A percentile compares a stretch with the other conserved stretches of the same genome.
Conservation (phyloP, 768 basidiomycete species). For the Rickenella mellea region DNA sequence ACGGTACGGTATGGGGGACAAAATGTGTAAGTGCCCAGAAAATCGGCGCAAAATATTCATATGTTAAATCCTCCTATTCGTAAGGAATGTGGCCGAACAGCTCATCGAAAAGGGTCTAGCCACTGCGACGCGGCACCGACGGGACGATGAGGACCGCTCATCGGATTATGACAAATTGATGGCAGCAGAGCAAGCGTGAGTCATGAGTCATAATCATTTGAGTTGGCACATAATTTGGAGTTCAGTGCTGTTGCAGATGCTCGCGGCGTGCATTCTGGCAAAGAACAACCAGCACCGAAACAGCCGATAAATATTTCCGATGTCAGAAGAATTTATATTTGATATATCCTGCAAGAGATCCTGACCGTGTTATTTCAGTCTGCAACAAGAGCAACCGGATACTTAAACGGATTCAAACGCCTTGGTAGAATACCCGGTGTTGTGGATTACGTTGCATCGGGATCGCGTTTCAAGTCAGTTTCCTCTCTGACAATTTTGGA, state of each 20-base stretch:
- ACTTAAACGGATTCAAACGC: conserved; percentile 87
- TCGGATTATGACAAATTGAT: conserved; percentile 93
- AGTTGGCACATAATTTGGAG: conserved; percentile 7
- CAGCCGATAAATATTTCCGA: conserved; percentile 89
- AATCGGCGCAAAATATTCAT: conserved; percentile 1
- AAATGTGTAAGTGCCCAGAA: conserved; percentile 47
- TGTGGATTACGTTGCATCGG: conserved; percentile 89
- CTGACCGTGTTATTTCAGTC: conserved; percentile 29
- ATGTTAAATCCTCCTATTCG: not conserved
- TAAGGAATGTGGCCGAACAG: conserved; percentile 85
- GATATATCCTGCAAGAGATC: conserved; percentile 4
- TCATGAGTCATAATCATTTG: conserved; percentile 6
- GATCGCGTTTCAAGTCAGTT: conserved; percentile 87
- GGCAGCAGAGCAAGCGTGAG: conserved; percentile 86
- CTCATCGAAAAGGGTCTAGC: conserved; percentile 90
- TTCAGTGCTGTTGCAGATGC: conserved; percentile 65
- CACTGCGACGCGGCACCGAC: conserved; percentile 81
- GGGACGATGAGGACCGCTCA: conserved; percentile 95
- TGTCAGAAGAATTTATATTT: conserved; percentile 28
- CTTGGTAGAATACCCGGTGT: conserved; percentile 74
- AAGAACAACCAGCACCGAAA: conserved; percentile 73
- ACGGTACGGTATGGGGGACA: conserved; percentile 81
- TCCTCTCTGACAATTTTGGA: not conserved
- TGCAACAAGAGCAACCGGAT: conserved; percentile 69
- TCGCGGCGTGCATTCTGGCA: conserved; percentile 86